Evolutionary conservation across 139 green algal species (phyloP).

Genomic region (Gonium pectorale): DNA sequence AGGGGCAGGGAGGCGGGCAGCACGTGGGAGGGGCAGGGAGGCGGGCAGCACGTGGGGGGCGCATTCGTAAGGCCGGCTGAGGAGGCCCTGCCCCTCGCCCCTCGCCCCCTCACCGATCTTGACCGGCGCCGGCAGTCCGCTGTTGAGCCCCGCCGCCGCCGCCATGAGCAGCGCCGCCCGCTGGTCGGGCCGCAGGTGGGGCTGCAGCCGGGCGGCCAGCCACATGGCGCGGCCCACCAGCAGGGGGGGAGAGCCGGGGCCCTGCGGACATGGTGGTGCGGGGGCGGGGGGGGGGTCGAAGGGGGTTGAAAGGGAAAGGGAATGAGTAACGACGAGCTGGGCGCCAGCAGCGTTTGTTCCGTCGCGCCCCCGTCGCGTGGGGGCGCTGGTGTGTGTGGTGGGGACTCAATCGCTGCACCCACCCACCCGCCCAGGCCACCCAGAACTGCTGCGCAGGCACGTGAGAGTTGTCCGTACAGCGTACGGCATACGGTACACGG

Average conservation of each 20-base stretch:
- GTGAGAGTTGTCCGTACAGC: background rate
- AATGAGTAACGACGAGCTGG: background rate
- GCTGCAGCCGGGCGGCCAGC: constrained; percentile 61
- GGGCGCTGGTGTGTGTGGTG: background rate
- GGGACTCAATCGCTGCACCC: background rate
- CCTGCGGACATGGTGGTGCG: background rate
- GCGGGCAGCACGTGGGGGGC: background rate
- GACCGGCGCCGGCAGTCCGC: constrained; percentile 35
- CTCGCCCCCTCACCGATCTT: constrained; percentile 36
- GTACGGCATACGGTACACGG: background rate
- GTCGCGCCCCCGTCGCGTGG: no score
- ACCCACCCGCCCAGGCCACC: background rate
- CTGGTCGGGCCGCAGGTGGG: constrained; percentile 48
- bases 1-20: background rate
- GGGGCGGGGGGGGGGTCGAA: background rate
- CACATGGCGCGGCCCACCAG: constrained; percentile 78
- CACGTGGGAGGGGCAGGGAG: background rate
- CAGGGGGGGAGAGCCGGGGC: constrained; percentile 55
- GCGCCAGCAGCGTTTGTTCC: no score
- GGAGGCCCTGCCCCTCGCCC: background rate
- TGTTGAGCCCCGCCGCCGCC: constrained; percentile 38
- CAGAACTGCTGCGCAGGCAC: background rate
- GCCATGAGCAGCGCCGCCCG: constrained; percentile 49
- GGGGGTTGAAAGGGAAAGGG: background rate
- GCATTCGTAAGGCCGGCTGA: background rate